Evolutionary conservation across 2,329 filamentous ascomycete genomes (phyloP).

Genomic region (Pseudocercospora pini-densiflorae): DNA sequence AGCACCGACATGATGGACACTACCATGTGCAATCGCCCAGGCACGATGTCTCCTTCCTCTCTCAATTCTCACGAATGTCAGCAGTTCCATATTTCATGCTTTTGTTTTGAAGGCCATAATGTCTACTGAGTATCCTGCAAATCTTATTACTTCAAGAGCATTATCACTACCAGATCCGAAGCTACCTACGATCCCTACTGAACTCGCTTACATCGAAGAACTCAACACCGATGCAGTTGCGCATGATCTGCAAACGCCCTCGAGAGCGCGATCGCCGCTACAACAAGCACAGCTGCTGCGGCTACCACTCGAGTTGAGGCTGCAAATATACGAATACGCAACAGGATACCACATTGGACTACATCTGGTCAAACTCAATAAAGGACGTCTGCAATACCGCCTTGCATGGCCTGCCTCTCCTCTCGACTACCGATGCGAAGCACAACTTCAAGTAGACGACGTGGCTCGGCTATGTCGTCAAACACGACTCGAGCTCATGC

Average conservation of each 20-base stretch:
- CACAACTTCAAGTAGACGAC: constrained; percentile 22
- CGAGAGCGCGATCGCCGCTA: neutral
- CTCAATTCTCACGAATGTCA: constrained; percentile 1
- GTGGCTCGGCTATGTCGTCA: constrained; percentile 12
- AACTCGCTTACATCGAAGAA: neutral
- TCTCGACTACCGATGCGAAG: constrained; percentile 11
- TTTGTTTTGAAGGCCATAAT: neutral
- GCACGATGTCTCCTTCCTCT: constrained; percentile 1
- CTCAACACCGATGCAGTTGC: neutral
- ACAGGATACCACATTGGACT: constrained; percentile 8
- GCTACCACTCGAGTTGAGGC: constrained; percentile 23
- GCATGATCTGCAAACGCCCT: neutral
- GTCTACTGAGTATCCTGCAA: neutral
- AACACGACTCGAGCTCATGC: constrained; percentile 19
- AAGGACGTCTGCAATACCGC: constrained; percentile 15
- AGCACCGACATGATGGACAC: constrained; percentile 2
- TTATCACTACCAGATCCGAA: constrained; percentile 2
- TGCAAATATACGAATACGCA: constrained; percentile 21
- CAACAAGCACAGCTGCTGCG: constrained; percentile 5
- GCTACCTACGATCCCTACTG: neutral
- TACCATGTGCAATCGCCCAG: neutral
- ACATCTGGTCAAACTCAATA: constrained; percentile 9
- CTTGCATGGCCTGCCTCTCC: constrained; percentile 17
- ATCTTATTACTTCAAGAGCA: neutral
- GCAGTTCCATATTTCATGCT: neutral